phyloP scores from a whole-genome alignment of 306 rosid genomes.

The Acacia melanoxylon region DNA sequence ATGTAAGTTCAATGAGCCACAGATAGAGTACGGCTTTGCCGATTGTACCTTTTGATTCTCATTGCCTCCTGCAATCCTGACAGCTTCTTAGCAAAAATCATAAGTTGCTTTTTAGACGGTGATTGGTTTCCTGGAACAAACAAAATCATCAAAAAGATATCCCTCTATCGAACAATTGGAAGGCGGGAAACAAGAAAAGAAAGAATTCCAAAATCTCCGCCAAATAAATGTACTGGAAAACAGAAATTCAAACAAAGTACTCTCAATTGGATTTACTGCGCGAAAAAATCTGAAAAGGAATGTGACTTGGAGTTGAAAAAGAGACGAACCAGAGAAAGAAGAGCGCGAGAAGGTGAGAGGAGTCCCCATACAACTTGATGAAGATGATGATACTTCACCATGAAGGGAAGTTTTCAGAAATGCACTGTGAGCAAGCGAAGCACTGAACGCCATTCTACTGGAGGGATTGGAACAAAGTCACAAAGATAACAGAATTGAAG shows the following conservation, averaged over 20 bases:
- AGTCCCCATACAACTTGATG: background rate
- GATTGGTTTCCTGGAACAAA: constrained; percentile 40
- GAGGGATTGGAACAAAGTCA: background rate
- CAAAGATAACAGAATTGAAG: background rate
- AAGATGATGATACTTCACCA: background rate
- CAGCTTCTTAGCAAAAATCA: constrained; percentile 52
- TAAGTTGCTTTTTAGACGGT: constrained; percentile 37
- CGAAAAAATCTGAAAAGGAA: background rate
- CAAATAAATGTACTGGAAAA: background rate
- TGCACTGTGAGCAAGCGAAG: background rate
- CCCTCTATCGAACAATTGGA: background rate
- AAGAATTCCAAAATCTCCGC: background rate
- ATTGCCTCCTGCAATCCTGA: constrained; percentile 80
- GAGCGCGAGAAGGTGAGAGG: background rate
- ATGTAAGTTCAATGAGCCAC: background rate
- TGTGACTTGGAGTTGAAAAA: background rate
- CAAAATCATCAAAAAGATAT: constrained; percentile 11
- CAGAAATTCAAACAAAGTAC: background rate
- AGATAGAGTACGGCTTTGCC: background rate
- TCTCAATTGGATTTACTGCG: background rate
- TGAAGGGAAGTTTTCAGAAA: background rate
- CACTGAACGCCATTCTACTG: background rate
- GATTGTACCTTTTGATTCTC: constrained; percentile 65
- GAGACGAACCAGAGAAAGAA: background rate
- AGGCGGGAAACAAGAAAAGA: background rate